phyloP scores from a whole-genome alignment of 139 green algal species.

The Chlorella sorokiniana region DNA sequence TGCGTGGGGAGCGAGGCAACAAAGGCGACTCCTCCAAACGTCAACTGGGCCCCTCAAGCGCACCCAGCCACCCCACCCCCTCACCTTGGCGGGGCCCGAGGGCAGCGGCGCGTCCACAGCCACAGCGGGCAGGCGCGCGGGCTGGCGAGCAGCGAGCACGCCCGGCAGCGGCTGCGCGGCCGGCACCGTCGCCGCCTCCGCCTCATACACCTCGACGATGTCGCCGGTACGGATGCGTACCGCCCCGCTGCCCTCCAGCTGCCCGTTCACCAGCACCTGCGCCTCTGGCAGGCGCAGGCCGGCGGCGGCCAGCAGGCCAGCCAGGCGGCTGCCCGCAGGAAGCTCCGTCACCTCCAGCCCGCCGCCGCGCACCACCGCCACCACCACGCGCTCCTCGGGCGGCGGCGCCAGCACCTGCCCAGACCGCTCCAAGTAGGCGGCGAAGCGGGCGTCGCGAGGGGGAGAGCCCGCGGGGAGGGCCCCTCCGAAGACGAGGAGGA shows the following conservation, averaged over 20 bases:
- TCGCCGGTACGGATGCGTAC: slow-evolving; percentile 26
- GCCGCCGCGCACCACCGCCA: slow-evolving; percentile 16
- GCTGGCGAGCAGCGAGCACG: not conserved
- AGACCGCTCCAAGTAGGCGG: slow-evolving; percentile 31
- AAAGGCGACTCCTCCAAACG: too few relatives aligned
- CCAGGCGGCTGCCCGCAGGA: slow-evolving; percentile 16
- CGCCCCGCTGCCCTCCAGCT: slow-evolving; percentile 10
- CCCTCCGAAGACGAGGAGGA: not conserved
- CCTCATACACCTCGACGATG: slow-evolving; percentile 36
- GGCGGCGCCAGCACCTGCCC: slow-evolving; percentile 29
- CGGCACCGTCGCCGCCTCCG: not conserved
- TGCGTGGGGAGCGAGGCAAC: not conserved
- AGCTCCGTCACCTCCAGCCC: slow-evolving; percentile 27
- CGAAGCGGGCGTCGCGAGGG: slow-evolving; percentile 25
- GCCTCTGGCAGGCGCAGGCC: not conserved
- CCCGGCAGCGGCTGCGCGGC: not conserved
- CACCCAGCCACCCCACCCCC: too few relatives aligned
- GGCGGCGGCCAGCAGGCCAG: not conserved
- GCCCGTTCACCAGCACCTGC: slow-evolving; percentile 35
- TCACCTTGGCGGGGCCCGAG: too few relatives aligned
- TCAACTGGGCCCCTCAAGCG: too few relatives aligned
- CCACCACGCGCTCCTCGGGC: slow-evolving; percentile 25
- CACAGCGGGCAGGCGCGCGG: not conserved
- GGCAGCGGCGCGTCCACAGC: too few relatives aligned
- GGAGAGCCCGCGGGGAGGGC: not conserved